Base-by-base conservation (phyloP, 2,329 filamentous ascomycete genomes). In the Simplicillium aogashimaense region DNA sequence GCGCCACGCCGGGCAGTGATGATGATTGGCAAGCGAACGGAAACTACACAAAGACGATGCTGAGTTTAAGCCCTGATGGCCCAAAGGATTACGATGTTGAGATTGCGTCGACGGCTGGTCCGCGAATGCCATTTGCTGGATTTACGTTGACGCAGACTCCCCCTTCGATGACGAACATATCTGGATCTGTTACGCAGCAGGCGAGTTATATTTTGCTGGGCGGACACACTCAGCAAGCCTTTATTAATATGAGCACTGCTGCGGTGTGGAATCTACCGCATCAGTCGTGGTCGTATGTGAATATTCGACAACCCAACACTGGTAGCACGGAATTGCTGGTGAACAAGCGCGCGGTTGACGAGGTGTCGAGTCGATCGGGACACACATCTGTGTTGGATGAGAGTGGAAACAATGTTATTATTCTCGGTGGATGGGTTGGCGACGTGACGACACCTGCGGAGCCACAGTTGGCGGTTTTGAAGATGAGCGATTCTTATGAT, bases 351-450 rank as follows among this genome's bases (percentile, higher is more conserved):
- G 62, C 60, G n/a, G 46, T 53, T 7, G 47, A 46, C 2, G 60
- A 59, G 1, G 69, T 94, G 7, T 84, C 94, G 48, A 86, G 87
- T 30, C 72, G 92, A 41, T 95, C 89, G 4, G 92, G 92, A 0
- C 92, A 98, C 55, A 89, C 86, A 0, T 81, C 90, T 1, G 75
- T 95, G 1, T 64, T 95, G 4, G 86, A 78, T 20, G 74, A 83
- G 39, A 87, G 94, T 53, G 89, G 89, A 0, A 75, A 67, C 18
- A 78, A 74, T n/a, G 67, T 97, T 8, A 66, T 95, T 32, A 65
- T 98, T 1, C 70, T 88, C 44, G 92, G 92, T 15, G 92, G 92
- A 2, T 98, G 92, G 92, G 87, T 95, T 4, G 90, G 89, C 3
- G 80, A 94, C 52, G 70, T 83, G 0, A 72, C 66, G 8, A 83